Conservation (phyloP, 2,329 filamentous ascomycete genomes). For the Tolypocladium capitatum region DNA sequence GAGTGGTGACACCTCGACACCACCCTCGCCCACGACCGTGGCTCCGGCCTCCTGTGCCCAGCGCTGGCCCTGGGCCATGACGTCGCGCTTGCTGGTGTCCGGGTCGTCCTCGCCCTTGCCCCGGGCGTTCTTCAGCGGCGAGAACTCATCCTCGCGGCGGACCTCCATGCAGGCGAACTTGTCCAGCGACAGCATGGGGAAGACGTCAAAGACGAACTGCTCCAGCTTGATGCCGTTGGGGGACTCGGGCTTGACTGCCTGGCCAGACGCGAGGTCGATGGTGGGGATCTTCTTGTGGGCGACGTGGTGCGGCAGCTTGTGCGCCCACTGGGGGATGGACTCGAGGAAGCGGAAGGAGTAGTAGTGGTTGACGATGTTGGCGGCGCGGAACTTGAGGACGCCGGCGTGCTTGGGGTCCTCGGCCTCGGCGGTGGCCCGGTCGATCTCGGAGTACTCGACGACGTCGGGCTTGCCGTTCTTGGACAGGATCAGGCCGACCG, state of each 20-base stretch:
- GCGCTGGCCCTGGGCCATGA: slow-evolving; percentile 76
- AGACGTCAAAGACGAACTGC: slow-evolving; percentile 98
- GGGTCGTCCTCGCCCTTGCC: slow-evolving; percentile 87
- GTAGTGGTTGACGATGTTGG: slow-evolving; percentile 99
- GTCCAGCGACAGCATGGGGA: slow-evolving; percentile 71
- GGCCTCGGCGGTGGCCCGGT: slow-evolving; percentile 76
- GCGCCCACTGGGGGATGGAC: slow-evolving; percentile 72
- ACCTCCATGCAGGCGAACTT: slow-evolving; percentile 97
- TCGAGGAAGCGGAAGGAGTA: slow-evolving; percentile 92
- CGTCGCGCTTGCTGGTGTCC: slow-evolving; percentile 82
- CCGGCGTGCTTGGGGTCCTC: slow-evolving; percentile 67
- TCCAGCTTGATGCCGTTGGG: slow-evolving; percentile 98
- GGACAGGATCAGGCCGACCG: slow-evolving; percentile 82
- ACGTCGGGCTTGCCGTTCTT: slow-evolving; percentile 96
- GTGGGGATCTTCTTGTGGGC: slow-evolving; percentile 97
- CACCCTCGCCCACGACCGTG: slow-evolving; percentile 52
- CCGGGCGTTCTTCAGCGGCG: slow-evolving; percentile 79
- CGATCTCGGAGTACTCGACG: slow-evolving; percentile 97
- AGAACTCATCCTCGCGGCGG: slow-evolving; percentile 94
- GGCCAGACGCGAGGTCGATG: slow-evolving; percentile 62
- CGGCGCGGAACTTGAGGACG: slow-evolving; percentile 88
- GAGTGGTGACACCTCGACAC: slow-evolving; percentile 82
- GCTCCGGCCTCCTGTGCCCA: slow-evolving; percentile 76
- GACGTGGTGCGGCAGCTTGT: slow-evolving; percentile 86
- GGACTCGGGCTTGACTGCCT: slow-evolving; percentile 78